Evolutionary conservation across 768 basidiomycete genomes (phyloP), one percentile per base, ranked within the genome.

Genomic region (Dentipellis sp.): DNA sequence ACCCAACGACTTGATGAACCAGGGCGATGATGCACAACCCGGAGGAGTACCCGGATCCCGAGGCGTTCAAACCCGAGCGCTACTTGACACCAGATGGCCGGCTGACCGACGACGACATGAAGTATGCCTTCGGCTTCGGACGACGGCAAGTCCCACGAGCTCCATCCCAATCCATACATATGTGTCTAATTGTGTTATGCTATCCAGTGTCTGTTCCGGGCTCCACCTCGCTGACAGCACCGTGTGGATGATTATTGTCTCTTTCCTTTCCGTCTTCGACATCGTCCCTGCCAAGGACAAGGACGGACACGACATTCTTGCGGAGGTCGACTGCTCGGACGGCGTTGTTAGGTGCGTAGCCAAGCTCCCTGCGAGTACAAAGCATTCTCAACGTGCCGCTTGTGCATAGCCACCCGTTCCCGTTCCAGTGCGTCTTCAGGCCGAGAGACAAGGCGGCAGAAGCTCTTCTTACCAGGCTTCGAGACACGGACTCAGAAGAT

Each of bases 11-110:
- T 29, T 16, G 22, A 12, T 38, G 12, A n/a, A 34, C 14, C 34
- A 60, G 59, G 59, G 17, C 39, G n/a, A 60, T 60, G 5, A 22
- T 54, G 37, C 56, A 51, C 12, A 52, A 60, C 40, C 58, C 45
- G n/a, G n/a, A 47, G 23, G 40, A 19, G 14, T 60, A 58, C 23
- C 42, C 56, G 7, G 56, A 60, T 7, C 56, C 59, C n/a, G 47
- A 54, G 2, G 23, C 16, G 17, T 60, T 52, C 50, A 23, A 39
- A 11, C 59, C 59, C 7, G 56, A 60, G 23, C 23, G 59, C 2
- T 57, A 53, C 52, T 45, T 57, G 10, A 52, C 39, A 7, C 9
- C n/a, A n/a, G 14, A 50, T 4, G 42, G 48, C 9, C 14, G 10
- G 14, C 48, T 50, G 48, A 50, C 17, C 22, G 16, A 23, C 11